Percentiles rank a stretch among this genome's conserved stretches.
Evolutionary conservation across 768 basidiomycete genomes (phyloP).

Genomic region (Boletus pseudo-olivaceus): DNA sequence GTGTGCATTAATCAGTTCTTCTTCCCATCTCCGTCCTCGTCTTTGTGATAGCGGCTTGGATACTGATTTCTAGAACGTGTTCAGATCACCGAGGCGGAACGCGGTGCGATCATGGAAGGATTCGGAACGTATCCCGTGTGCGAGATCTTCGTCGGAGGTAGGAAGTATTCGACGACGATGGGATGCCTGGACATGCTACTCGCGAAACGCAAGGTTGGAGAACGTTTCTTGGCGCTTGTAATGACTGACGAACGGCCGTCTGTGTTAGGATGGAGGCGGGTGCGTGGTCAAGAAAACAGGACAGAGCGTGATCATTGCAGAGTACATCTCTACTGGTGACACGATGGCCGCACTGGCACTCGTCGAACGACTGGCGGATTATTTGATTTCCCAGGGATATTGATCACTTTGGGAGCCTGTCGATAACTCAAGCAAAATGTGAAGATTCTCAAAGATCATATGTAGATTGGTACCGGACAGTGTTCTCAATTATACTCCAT

Average conservation of each 20-base stretch:
- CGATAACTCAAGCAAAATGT: neutral
- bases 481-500: neutral
- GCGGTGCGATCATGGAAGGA: constrained; percentile 15
- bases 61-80: neutral
- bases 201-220: constrained; percentile 19
- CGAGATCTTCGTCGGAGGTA: constrained; percentile 22
- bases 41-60: too few species aligned
- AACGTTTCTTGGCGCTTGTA: neutral
- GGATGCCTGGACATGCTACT: constrained; percentile 25
- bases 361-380: constrained; percentile 22
- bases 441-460: neutral
- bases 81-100: constrained; percentile 24
- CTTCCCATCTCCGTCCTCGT: neutral
- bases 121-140: constrained; percentile 20
- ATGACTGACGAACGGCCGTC: neutral
- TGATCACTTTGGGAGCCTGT: constrained; percentile 5
- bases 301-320: constrained; percentile 26
- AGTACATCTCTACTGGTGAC: constrained; percentile 12
- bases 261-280: constrained; percentile 16
- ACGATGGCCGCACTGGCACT: constrained; percentile 11
- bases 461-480: constrained; percentile 3
- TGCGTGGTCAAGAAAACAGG: constrained; percentile 27
- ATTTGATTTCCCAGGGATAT: constrained; percentile 22
- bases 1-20: constrained; percentile 14
- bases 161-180: constrained; percentile 27